phyloP scores from a whole-genome alignment of 352 stramenopile genomes.

The Globisporangium canariense region DNA sequence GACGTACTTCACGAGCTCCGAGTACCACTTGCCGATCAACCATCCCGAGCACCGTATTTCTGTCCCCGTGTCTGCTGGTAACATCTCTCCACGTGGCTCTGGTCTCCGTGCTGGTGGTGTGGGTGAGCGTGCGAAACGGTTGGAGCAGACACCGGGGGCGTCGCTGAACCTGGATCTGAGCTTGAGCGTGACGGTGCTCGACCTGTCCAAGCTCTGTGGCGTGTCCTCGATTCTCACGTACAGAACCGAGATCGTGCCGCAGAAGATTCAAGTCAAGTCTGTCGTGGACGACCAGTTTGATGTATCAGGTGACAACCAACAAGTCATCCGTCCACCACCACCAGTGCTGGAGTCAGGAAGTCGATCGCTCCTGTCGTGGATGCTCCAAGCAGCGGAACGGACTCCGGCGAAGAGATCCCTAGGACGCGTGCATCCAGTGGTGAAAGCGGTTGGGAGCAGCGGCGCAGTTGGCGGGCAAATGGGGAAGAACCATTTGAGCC shows the following conservation, averaged over 20 bases:
- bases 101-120: constrained; percentile 20
- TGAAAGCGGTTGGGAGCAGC: not conserved
- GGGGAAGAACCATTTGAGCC: constrained; percentile 32
- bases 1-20: constrained; percentile 61
- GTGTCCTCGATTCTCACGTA: constrained; percentile 75
- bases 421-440: constrained; percentile 12
- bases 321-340: not conserved
- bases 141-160: constrained; percentile 32
- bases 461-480: not conserved
- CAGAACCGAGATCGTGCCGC: constrained; percentile 36
- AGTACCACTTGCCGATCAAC: constrained; percentile 70
- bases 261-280: constrained; percentile 19
- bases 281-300: constrained; percentile 13
- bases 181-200: constrained; percentile 66
- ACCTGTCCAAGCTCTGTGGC: constrained; percentile 72
- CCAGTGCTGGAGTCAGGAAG: constrained; percentile 25
- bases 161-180: constrained; percentile 62
- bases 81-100: constrained; percentile 45
- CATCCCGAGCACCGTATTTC: constrained; percentile 67
- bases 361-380: constrained; percentile 59
- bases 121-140: constrained; percentile 38
- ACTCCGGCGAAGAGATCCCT: constrained; percentile 10
- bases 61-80: constrained; percentile 27
- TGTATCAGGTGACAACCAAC: not conserved
- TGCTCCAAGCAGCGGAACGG: constrained; percentile 44